These are phyloP conservation scores for Solanum chilense DNA, from an alignment of 257 asterid species.

Conservation along the genomic window DNA sequence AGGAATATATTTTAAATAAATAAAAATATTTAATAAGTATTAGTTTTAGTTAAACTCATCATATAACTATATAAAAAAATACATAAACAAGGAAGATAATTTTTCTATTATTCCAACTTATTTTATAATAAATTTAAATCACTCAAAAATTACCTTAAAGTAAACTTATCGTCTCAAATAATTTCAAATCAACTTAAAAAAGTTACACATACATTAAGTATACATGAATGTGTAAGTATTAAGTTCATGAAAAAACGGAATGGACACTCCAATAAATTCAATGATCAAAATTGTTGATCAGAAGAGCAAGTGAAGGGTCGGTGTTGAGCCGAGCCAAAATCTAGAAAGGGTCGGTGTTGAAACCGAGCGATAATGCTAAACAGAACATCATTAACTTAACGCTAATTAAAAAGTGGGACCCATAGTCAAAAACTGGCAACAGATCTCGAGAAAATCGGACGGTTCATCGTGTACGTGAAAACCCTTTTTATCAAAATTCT, in stretches of 20 bases:
- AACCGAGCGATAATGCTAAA: neutral
- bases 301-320: neutral
- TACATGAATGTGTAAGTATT: too few species aligned
- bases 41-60: too few species aligned
- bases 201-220: too few species aligned
- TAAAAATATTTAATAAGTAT: too few species aligned
- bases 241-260: neutral
- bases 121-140: too few species aligned
- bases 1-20: too few species aligned
- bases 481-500: neutral
- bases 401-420: neutral
- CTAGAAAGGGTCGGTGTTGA: neutral
- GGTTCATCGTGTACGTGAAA: neutral
- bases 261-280: neutral
- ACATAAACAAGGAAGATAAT: too few species aligned
- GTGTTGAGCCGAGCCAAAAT: neutral
- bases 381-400: neutral
- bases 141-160: too few species aligned
- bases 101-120: too few species aligned
- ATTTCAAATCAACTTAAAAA: too few species aligned
- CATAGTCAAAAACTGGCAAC: neutral
- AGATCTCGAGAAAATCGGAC: neutral
- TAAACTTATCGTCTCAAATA: too few species aligned
- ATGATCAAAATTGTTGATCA: neutral
- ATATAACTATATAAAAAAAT: too few species aligned